These are phyloP conservation scores for Puccinia polysora DNA, from an alignment of 1,284 basidiomycete genomes.

Conservation along the genomic window DNA sequence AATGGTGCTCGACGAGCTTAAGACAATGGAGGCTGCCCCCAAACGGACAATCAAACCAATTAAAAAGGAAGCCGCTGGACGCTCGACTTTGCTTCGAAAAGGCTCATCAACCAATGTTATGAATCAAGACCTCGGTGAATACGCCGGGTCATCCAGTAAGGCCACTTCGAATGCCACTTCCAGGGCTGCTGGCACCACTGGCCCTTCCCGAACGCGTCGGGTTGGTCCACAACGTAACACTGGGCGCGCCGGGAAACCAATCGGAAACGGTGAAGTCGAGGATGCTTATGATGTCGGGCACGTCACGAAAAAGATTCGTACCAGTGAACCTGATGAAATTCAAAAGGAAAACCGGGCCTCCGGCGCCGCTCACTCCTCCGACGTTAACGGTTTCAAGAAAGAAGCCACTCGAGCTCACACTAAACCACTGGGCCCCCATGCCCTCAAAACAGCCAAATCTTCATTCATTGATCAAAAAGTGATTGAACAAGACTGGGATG, in stretches of 20 bases:
- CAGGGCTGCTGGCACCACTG: not conserved
- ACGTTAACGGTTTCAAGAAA: not conserved
- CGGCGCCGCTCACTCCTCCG: not conserved
- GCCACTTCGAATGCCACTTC: not conserved
- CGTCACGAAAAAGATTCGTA: conserved; percentile 24
- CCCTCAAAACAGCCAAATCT: no score
- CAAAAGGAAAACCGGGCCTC: conserved; percentile 11
- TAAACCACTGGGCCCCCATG: not conserved
- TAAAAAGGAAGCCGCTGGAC: conserved; percentile 10
- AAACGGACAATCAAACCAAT: conserved; percentile 36
- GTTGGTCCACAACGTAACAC: not conserved
- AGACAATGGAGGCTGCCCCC: conserved; percentile 1
- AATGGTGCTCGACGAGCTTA: conserved; percentile 36
- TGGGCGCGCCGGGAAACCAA: not conserved
- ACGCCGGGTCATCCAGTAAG: not conserved
- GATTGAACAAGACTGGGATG: conserved; percentile 63
- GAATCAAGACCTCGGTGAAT: not conserved
- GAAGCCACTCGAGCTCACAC: not conserved
- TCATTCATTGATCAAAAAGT: conserved; percentile 1
- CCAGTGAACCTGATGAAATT: conserved; percentile 35
- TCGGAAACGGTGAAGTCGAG: not conserved
- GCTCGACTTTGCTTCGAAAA: not conserved
- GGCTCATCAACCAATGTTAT: not conserved
- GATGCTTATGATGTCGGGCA: conserved; percentile 17
- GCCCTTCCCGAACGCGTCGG: not conserved